A percentile compares a stretch with the other conserved stretches of the same genome.
phyloP scores from a whole-genome alignment of 805 yeast genomes.

The Candida multigemmis region DNA sequence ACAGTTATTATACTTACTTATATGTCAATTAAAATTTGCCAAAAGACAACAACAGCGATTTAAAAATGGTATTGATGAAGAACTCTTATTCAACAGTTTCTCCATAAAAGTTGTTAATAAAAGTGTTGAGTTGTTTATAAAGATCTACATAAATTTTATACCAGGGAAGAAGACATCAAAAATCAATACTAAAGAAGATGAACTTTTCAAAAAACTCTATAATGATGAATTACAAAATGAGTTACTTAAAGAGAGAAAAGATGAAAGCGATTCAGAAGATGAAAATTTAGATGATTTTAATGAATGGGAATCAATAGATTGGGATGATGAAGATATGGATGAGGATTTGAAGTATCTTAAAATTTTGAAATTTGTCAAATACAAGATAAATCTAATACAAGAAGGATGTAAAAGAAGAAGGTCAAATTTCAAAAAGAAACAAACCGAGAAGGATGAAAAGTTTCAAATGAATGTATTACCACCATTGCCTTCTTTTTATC shows the following conservation, averaged over 20 bases:
- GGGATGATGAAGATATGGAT: conserved; percentile 41
- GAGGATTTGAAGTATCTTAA: conserved; percentile 36
- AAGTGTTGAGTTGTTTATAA: conserved; percentile 24
- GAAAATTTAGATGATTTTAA: conserved; percentile 12
- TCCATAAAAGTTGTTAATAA: conserved; percentile 11
- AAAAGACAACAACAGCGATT: conserved; percentile 18
- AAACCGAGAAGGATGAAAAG: neutral
- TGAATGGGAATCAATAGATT: conserved; percentile 21
- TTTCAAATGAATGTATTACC: conserved; percentile 1
- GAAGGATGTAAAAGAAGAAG: conserved; percentile 5
- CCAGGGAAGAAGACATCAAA: conserved; percentile 10
- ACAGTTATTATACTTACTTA: conserved; percentile 33
- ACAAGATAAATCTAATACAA: conserved; percentile 14
- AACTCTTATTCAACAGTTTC: conserved; percentile 1
- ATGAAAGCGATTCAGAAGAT: conserved; percentile 20
- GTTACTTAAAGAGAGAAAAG: conserved; percentile 19
- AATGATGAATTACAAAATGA: conserved; percentile 32
- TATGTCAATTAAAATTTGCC: conserved; percentile 27
- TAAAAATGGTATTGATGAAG: conserved; percentile 7
- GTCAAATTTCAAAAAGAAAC: neutral
- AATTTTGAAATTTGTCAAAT: conserved; percentile 31
- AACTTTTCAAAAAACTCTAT: conserved; percentile 25
- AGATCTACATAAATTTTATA: conserved; percentile 30
- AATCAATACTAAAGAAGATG: conserved; percentile 21
- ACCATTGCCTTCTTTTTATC: conserved; percentile 5